These are phyloP conservation scores for Calonectria crousiana DNA, from an alignment of 2,329 filamentous ascomycete genomes.

Conservation along the genomic window DNA sequence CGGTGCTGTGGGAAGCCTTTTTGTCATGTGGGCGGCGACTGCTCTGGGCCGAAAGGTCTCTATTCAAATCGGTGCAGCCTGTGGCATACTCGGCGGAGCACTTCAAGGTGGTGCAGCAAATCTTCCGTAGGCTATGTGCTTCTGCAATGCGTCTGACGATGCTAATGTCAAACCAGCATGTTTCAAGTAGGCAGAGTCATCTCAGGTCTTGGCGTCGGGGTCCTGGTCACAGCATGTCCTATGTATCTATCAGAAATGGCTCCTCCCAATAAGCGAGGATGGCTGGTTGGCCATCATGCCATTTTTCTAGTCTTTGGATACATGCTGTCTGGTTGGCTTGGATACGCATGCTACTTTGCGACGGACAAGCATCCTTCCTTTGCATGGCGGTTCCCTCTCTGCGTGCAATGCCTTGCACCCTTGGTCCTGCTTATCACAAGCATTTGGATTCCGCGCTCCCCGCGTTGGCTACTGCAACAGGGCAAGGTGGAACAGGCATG, in stretches of 20 bases:
- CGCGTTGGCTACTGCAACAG: constrained; percentile 62
- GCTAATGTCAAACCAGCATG: constrained; percentile 31
- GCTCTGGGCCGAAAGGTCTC: constrained; percentile 57
- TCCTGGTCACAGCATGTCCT: constrained; percentile 52
- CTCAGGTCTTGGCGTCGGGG: constrained; percentile 57
- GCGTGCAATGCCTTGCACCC: constrained; percentile 55
- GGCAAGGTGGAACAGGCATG: constrained; percentile 59
- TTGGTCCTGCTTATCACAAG: constrained; percentile 51
- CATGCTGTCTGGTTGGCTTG: constrained; percentile 55
- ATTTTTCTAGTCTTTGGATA: constrained; percentile 60
- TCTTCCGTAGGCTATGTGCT: constrained; percentile 48
- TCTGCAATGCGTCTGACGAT: rapidly evolving
- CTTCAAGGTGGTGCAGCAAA: constrained; percentile 60
- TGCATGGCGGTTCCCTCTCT: constrained; percentile 58
- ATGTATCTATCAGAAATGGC: constrained; percentile 50
- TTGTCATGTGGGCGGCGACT: constrained; percentile 63
- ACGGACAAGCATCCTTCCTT: constrained; percentile 49
- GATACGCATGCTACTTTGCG: constrained; percentile 51
- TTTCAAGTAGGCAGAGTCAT: constrained; percentile 59
- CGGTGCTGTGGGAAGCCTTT: constrained; percentile 59
- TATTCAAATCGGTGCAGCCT: constrained; percentile 59
- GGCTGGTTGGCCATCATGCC: constrained; percentile 62
- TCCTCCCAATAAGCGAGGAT: constrained; percentile 57
- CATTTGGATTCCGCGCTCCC: constrained; percentile 54
- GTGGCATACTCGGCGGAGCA: constrained; percentile 59